Conservation (phyloP, 2,329 filamentous ascomycete genomes). For the Tympanopsis confertula region DNA sequence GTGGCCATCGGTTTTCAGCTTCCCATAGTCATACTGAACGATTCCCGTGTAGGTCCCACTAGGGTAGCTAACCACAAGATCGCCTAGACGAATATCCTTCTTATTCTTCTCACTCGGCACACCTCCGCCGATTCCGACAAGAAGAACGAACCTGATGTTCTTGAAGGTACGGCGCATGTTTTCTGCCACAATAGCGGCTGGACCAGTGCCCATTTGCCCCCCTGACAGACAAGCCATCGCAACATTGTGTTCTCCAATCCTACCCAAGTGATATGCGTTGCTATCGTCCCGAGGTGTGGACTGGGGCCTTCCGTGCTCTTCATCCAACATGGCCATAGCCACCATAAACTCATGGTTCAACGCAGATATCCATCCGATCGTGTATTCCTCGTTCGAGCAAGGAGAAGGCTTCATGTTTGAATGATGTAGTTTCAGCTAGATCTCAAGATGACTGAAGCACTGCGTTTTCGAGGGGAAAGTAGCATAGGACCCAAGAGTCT, state of each 20-base stretch:
- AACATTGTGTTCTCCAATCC: slow-evolving; percentile 8
- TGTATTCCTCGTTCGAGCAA: too few relatives aligned
- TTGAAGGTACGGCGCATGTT: slow-evolving; percentile 8
- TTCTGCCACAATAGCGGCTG: slow-evolving; percentile 5
- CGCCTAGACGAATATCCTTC: background rate
- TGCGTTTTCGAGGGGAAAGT: too few relatives aligned
- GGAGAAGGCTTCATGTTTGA: too few relatives aligned
- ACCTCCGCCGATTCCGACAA: slow-evolving; percentile 12
- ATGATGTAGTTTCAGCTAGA: too few relatives aligned
- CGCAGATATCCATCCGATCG: slow-evolving; percentile 12
- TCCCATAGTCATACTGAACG: slow-evolving; percentile 5
- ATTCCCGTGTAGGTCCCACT: slow-evolving; percentile 2
- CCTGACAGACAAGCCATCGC: slow-evolving; percentile 6
- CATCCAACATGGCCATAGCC: slow-evolving; percentile 8
- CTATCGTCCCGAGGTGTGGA: slow-evolving; percentile 3
- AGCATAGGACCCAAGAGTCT: too few relatives aligned
- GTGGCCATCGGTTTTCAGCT: slow-evolving; percentile 1
- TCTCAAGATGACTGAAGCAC: too few relatives aligned
- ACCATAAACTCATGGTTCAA: slow-evolving; percentile 10
- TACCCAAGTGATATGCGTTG: slow-evolving; percentile 9
- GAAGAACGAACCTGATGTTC: slow-evolving; percentile 7
- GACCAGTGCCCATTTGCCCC: slow-evolving; percentile 3
- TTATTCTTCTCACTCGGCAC: slow-evolving; percentile 5
- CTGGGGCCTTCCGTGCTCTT: slow-evolving; percentile 1
- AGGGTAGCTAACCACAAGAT: background rate